Evolutionary conservation across 169 alveolate species (phyloP), one percentile per base, ranked within the genome.

Genomic region (Eimeria mitis): DNA sequence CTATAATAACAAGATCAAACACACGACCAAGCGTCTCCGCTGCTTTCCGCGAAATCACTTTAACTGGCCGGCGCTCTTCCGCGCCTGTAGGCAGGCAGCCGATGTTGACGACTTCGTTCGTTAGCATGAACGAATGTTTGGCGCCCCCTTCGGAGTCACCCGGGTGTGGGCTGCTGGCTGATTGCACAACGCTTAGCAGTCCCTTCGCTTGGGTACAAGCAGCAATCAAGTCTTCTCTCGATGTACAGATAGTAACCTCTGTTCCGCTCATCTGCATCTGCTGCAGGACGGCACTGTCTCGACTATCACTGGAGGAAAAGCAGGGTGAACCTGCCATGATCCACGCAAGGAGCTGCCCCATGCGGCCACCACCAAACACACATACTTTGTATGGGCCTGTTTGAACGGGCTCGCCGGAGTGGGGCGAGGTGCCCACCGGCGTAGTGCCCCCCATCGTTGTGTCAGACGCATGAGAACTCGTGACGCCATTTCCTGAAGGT

Each of bases 331-430:
- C 94, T 9, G 94, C 96, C 44, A 94, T 65, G 44, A 65, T 84
- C 92, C 94, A 94, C 63, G 96, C 96, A 56, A 94, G 34, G 14
- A 94, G 89, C 94, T 94, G 96, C 70, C 96, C 96, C 92, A 94
- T 81, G 1, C 94, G 94, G 40, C 96, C 96, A 16, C 96, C 96
- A 28, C 96, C 96, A 13, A 90, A 89, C 28, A 94, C 89, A 54
- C 96, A 81, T n/a, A 94, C 96, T 42, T 63, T 87, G 71, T 87
- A 87, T 42, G 94, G 94, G 13, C 47, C 68, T 42, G 68, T 28
- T 31, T 56, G 54, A 87, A 37, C 83, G 37, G 81, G 61, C 2
- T 65, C 81, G 16, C 56, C 65, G 68, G 84, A 47, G 68, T 34
- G 84, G 16, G 94, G 28, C 19, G 31, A 44, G 61, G 44, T 40